Evolutionary conservation across 805 yeast species (phyloP), one percentile per base, ranked within the genome.

Genomic region (Scheffersomyces coipomensis): DNA sequence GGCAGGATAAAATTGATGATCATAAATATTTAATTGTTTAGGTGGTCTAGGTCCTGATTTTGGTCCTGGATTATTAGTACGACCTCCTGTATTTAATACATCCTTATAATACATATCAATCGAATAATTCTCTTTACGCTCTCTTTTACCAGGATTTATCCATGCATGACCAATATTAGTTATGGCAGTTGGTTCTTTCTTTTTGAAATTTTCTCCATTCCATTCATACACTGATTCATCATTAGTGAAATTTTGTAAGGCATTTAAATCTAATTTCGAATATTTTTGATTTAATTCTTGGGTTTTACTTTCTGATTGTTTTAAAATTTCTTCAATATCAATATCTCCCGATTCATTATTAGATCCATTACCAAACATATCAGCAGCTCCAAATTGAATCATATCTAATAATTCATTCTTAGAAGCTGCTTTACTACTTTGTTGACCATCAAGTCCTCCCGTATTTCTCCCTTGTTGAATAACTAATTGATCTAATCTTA

Each of bases 1-100:
- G n/a, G 82, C 74, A 1, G 96, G 88, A 59, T 76, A 87, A 52
- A 93, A 88, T 62, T 93, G 99, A 62, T 90, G 97, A 55, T 93
- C 96, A 56, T 85, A 87, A 29, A 88, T 71, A 42, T 80, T 81
- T 44, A 86, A 68, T 51, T 88, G 93, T 55, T 84, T 88, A 26
- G 98, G 97, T 32, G 95, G 87, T 45, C 76, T 78, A 13, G 95
- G 93, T 1, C 83, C 85, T 8, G 76, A 70, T 32, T 73, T 69
- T 37, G 68, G 66, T 38, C 68, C 56, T 3, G 53, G 34, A 15
- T 49, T 47, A 25, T 70, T 51, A 0, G 81, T 57, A 51, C 85
- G 72, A 34, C 85, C 81, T 5, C 91, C 88, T 1, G 88, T 77
- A 49, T 82, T 79, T 51, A 90, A 66, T 8, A 84, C 89, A 55